Evolutionary conservation across 1,139 yeast species (phyloP), one percentile per base, ranked within the genome.

Genomic region (Nakaseomyces uthaithaninus): DNA sequence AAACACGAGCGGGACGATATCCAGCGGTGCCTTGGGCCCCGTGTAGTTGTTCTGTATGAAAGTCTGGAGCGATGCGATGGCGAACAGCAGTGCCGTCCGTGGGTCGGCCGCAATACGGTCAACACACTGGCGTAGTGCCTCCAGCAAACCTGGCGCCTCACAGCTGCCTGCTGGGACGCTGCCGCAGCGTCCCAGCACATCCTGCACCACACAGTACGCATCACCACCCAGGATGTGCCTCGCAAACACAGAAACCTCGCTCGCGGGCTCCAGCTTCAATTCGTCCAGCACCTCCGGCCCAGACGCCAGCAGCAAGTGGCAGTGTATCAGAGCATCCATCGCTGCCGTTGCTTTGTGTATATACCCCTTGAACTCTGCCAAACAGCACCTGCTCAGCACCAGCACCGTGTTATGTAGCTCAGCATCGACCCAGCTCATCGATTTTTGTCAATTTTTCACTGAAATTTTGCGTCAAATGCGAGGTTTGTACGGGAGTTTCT

Each of bases 41-140:
- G 95, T 85, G 57, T 72, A 84, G 57, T 89, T 89, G 40, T 74
- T 63, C 56, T 86, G 95, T 17, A 83, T 64, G 55, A 82, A 89
- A 1, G 74, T 59, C 54, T 86, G 87, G 27, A 86, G 64, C 3
- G 77, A 64, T 1, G 81, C 69, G 41, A 80, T 66, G 3, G 82
- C 84, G 12, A 64, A 39, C 10, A 59, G 38, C 11, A 64, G 43
- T 3, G 57, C 38, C 5, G 30, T 27, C 28, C 26, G 5, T 38
- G 28, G 3, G 28, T 25, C 38, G 41, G 35, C 14, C 37, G 16
- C 8, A 11, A 28, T 3, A 24, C 12, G 5, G 42, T 15, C 24
- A 42, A 38, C n/a, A 15, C 3, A 20, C 27, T 34, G 20, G 27
- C 39, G 11, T 12, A 47, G 19, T 3, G 27, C 28, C 4, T 28